Evolutionary conservation across 345 rosid species (phyloP), one percentile per base, ranked within the genome.

Genomic region (Angophora floribunda): DNA sequence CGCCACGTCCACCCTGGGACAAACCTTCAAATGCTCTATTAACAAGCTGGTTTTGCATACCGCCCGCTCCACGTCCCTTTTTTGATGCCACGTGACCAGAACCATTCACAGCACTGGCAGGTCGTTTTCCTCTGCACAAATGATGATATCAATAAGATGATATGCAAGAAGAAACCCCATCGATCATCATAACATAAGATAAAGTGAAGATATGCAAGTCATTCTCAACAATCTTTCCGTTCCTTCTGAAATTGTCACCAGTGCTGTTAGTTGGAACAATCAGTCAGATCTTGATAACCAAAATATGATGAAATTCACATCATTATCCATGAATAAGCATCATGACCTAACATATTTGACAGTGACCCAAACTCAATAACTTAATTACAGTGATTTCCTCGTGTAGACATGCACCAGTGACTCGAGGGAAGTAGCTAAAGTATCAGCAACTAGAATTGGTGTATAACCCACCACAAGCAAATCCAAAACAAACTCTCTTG

Each of bases 21-120:
- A 98, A 92, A 55, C 99, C 99, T 90, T 98, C 97, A 79, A 97
- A 93, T 85, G 99, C 99, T 92, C 96, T 94, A 87, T 93, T 97
- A 47, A 98, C 97, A 80, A 96, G 97, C 92, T 98, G 99, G 87
- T 92, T 95, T 86, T 90, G 97, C 88, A 93, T 41, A 67, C 95
- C 94, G 87, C 97, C 96, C 3, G 91, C 91, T 51, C 97, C 96
- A 28, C 98, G 96, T 49, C 98, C 96, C 90, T 91, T 97, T 91
- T 98, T 98, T 17, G 92, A 55, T 51, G 91, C 92, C 13, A 52
- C 78, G 90, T 93, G 94, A 86, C 93, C 88, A 1, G 96, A 91
- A 67, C 94, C 98, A 90, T 93, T 97, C 85, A 88, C 89, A 57
- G 93, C 94, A 92, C 87, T 90, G n/a, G 94, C 91, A 85, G 98